Base-by-base conservation (phyloP, 129 eudicot species). In the Calendula officinalis region DNA sequence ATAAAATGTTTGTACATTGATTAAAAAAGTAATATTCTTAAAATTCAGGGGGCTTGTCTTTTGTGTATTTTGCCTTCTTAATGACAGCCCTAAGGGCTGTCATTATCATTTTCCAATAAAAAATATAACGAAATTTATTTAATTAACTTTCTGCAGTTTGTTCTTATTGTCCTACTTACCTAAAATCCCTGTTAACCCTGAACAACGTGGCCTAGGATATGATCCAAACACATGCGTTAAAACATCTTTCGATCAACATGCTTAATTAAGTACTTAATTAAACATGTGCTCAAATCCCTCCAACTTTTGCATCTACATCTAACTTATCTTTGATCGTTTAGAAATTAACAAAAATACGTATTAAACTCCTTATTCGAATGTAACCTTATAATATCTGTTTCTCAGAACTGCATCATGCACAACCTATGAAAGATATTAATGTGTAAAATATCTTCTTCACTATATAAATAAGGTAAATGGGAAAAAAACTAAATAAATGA, bases 181-280 rank as follows among this genome's bases (percentile, higher is more conserved):
- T 65, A 38, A 65, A 49, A 49, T 65, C 47, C 38, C 60, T 64
- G 40, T 16, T 0, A 62, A 5, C 32, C 44, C 68, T 3, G 7
- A 5, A 41, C 46, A 41, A 41, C 46, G 30, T 22, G 30, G 30
- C 30, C 2, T 22, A 22, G 36, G 16, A 7, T 55, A 14, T 12
- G 52, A 55, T 46, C 22, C 6, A 64, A 73, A 42, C 71, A 72
- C 66, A 50, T 73, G 58, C 30, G 30, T 32, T 52, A 57, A 45
- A 73, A 27, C 35, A 47, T 48, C 38, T 46, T 14, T 8, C 62
- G 47, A 62, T 49, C 14, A 39, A 51, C 58, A 56, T 60, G 16
- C 66, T 10, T 53, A 32, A 1, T 39, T 22, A 43, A 61, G 27
- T 14, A 55, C 66, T 17, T 64, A 55, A 7, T 71, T 35, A n/a